phyloP scores from a whole-genome alignment of 2,329 filamentous ascomycete genomes.

The Plectosphaerella sp. region DNA sequence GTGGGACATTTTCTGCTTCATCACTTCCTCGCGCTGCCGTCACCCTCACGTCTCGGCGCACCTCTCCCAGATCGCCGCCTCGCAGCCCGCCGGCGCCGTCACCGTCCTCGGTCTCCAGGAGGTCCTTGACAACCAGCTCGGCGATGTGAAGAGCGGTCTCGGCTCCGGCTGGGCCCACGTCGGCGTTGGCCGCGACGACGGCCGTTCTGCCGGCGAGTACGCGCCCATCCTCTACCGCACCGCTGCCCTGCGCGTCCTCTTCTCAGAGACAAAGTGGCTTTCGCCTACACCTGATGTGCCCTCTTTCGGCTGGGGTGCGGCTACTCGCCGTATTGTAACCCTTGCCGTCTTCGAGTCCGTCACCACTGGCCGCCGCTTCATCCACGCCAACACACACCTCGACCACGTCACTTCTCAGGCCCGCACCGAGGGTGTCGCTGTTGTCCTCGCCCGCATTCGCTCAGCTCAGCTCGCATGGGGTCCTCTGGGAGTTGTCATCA shows the following conservation, averaged over 20 bases:
- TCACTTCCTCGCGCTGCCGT: conserved; percentile 33
- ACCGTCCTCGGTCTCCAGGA: conserved; percentile 66
- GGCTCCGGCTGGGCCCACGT: conserved; percentile 41
- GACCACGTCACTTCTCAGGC: conserved; percentile 41
- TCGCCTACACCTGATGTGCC: conserved; percentile 53
- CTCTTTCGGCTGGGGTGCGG: conserved; percentile 54
- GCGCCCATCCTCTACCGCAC: conserved; percentile 59
- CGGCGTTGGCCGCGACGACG: conserved; percentile 52
- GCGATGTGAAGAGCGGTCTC: conserved; percentile 52
- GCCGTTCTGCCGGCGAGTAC: conserved; percentile 57
- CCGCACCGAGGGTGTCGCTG: conserved; percentile 36
- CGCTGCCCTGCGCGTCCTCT: conserved; percentile 43
- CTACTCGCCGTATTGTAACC: conserved; percentile 40
- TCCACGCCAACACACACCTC: conserved; percentile 48
- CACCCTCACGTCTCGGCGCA: conserved; percentile 50
- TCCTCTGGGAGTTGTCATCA: conserved; percentile 33
- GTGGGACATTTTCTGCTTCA: conserved; percentile 26
- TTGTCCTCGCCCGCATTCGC: conserved; percentile 33
- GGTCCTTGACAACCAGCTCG: conserved; percentile 56
- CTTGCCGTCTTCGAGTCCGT: conserved; percentile 40
- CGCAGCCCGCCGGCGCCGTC: conserved; percentile 30
- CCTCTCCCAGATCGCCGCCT: conserved; percentile 47
- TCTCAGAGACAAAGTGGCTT: conserved; percentile 57
- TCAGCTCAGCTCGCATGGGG: conserved; percentile 10
- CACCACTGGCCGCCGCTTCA: conserved; percentile 28